phyloP scores from a whole-genome alignment of 352 stramenopile species.

The Phytophthora aleatoria region DNA sequence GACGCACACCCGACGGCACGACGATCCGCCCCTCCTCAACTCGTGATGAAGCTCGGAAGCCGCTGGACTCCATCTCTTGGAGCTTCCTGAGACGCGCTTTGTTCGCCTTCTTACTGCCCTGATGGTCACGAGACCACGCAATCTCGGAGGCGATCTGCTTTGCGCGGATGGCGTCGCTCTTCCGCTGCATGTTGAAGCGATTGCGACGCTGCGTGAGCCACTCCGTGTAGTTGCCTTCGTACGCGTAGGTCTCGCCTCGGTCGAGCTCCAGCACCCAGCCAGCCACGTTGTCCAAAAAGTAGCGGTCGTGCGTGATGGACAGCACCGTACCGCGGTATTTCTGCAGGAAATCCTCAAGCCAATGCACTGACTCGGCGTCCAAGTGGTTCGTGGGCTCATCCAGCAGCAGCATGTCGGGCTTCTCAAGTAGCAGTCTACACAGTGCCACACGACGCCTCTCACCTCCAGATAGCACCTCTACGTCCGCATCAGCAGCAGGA shows the following conservation, averaged over 20 bases:
- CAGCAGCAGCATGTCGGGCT: constrained; percentile 96
- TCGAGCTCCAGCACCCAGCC: constrained; percentile 98
- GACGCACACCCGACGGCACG: constrained; percentile 91
- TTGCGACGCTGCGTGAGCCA: constrained; percentile 96
- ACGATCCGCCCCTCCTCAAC: constrained; percentile 89
- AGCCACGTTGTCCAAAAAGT: constrained; percentile 98
- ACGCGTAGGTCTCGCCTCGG: constrained; percentile 95
- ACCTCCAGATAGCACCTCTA: constrained; percentile 88
- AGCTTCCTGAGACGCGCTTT: constrained; percentile 95
- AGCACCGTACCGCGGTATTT: constrained; percentile 97
- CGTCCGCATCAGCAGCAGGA: constrained; percentile 64
- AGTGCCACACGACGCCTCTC: constrained; percentile 96
- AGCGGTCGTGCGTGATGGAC: constrained; percentile 98
- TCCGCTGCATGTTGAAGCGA: constrained; percentile 94
- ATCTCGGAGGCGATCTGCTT: constrained; percentile 94
- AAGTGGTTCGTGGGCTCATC: constrained; percentile 99
- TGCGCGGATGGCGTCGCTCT: constrained; percentile 86
- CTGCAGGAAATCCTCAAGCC: constrained; percentile 97
- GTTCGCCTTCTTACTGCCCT: constrained; percentile 84
- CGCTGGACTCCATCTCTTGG: constrained; percentile 87
- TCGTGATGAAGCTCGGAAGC: constrained; percentile 52
- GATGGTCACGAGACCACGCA: constrained; percentile 92
- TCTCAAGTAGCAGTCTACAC: constrained; percentile 94
- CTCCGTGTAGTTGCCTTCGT: constrained; percentile 98
- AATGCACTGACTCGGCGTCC: constrained; percentile 96